Evolutionary conservation across 73 alveolate species (phyloP).

Genomic region (Paramecium caudatum): DNA sequence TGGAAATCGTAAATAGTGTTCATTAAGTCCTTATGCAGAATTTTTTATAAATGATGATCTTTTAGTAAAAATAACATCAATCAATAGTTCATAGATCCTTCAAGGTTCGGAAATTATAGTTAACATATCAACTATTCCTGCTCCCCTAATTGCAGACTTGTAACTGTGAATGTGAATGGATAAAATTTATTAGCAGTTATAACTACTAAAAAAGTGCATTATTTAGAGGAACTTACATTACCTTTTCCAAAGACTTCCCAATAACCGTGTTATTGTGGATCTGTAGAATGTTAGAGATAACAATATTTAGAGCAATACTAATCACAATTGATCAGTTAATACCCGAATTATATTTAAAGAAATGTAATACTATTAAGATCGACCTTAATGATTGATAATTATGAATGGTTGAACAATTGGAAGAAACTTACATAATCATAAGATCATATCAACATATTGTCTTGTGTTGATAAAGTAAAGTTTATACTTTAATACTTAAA

Average conservation of each 20-base stretch:
- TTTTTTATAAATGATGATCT: conserved; percentile 6
- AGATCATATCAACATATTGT: neutral
- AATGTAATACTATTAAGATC: conserved; percentile 46
- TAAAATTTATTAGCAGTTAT: neutral
- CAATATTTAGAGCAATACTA: neutral
- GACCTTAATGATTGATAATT: neutral
- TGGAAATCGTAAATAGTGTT: neutral
- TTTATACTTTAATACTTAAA: neutral
- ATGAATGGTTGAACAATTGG: conserved; percentile 27
- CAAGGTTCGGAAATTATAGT: conserved; percentile 41
- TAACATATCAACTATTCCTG: conserved; percentile 1
- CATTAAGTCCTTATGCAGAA: neutral
- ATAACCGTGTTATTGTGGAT: conserved; percentile 25
- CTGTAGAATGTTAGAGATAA: neutral
- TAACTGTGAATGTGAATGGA: neutral
- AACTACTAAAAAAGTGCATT: neutral
- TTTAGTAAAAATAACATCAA: neutral
- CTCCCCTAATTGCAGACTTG: conserved; percentile 41
- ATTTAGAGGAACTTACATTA: conserved; percentile 31
- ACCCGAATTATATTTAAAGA: conserved; percentile 39
- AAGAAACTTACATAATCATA: neutral
- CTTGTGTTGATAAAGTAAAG: conserved; percentile 55
- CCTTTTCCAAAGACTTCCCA: neutral
- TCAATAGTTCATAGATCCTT: conserved; percentile 22
- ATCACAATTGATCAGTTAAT: neutral